Evolutionary conservation across 148 eudicot genomes (phyloP).

Genomic region (Fagopyrum tataricum): DNA sequence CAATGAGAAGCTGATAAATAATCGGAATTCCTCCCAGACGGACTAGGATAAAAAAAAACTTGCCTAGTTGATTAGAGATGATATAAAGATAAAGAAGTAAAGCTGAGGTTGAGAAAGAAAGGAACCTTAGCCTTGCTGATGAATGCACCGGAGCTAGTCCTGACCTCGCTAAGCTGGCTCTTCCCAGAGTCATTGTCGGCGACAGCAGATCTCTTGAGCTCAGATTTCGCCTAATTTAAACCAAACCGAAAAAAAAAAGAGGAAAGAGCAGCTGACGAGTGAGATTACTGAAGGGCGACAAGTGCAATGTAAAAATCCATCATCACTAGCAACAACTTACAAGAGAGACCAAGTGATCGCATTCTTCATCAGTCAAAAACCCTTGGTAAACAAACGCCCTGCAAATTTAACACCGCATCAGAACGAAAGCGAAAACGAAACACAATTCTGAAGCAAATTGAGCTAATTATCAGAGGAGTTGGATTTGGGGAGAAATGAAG

Average conservation of each 20-base stretch:
- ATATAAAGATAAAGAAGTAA: not conserved
- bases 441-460: not conserved
- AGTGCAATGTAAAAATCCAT: not conserved
- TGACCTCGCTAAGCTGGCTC: slow-evolving; percentile 82
- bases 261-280: not conserved
- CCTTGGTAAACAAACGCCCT: slow-evolving; percentile 91
- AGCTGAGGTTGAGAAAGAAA: not conserved
- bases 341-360: slow-evolving; percentile 70
- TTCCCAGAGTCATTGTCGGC: slow-evolving; percentile 83
- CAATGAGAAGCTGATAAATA: not conserved
- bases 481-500: not conserved
- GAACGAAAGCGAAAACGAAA: not conserved
- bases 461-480: not conserved
- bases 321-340: slow-evolving; percentile 39
- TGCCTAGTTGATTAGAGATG: not conserved
- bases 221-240: slow-evolving; percentile 64
- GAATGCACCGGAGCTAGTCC: slow-evolving; percentile 97
- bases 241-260: not conserved
- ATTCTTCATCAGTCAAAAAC: slow-evolving; percentile 75
- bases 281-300: not conserved
- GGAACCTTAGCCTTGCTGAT: slow-evolving; percentile 77
- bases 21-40: not conserved
- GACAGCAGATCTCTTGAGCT: slow-evolving; percentile 86
- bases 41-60: no score
- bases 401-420: slow-evolving; percentile 12